Percentiles rank a stretch among this genome's conserved stretches.
These are phyloP conservation scores for Suillus sp. DNA, from an alignment of 768 basidiomycete genomes.

Conservation along the genomic window DNA sequence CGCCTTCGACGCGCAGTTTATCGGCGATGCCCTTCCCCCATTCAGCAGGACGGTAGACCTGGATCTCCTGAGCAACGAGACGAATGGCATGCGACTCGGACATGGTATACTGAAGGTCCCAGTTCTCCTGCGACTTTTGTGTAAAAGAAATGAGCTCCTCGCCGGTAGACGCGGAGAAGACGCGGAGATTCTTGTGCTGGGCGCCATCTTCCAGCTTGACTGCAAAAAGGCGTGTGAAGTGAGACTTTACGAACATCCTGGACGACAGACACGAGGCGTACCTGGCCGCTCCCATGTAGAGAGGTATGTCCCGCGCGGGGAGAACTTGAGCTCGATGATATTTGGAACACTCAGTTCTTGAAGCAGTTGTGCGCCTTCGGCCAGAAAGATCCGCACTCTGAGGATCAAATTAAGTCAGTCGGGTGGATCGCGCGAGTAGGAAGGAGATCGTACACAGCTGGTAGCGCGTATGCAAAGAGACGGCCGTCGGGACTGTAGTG, in stretches of 20 bases:
- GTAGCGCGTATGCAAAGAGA: constrained; percentile 82
- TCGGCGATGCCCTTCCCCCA: constrained; percentile 80
- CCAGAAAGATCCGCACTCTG: constrained; percentile 78
- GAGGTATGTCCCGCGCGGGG: constrained; percentile 89
- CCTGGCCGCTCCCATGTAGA: constrained; percentile 95
- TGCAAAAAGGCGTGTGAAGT: constrained; percentile 22
- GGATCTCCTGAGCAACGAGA: constrained; percentile 78
- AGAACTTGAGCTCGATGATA: constrained; percentile 85
- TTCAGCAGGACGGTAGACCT: constrained; percentile 79
- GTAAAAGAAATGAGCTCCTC: constrained; percentile 85
- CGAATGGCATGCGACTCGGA: constrained; percentile 86
- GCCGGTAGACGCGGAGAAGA: constrained; percentile 86
- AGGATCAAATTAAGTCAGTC: constrained; percentile 21
- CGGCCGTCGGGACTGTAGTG: constrained; percentile 87
- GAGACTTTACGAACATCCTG: constrained; percentile 19
- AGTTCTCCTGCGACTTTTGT: constrained; percentile 89
- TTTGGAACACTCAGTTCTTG: constrained; percentile 75
- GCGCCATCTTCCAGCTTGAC: constrained; percentile 87
- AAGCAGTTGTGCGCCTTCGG: constrained; percentile 70
- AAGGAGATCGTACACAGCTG: constrained; percentile 59
- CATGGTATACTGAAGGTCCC: constrained; percentile 90
- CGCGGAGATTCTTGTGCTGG: constrained; percentile 91
- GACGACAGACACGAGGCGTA: constrained; percentile 38
- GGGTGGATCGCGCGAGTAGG: constrained; percentile 16
- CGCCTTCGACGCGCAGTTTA: constrained; percentile 82